These are phyloP conservation scores for Tetracentron sinense DNA, from an alignment of 164 flowering plant genomes.

Conservation along the genomic window DNA sequence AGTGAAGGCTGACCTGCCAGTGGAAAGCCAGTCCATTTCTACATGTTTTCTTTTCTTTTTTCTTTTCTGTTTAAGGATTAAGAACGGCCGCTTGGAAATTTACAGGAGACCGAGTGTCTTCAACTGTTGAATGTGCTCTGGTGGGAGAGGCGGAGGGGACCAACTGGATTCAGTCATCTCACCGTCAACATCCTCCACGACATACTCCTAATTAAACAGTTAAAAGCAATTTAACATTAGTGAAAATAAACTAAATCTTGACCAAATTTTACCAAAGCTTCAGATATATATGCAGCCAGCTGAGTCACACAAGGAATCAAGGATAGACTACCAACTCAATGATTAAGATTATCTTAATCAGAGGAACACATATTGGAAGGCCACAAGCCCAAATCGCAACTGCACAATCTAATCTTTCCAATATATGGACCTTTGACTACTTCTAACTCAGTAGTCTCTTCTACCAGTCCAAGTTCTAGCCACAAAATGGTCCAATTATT, in stretches of 20 bases:
- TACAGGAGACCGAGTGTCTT: constrained; percentile 83
- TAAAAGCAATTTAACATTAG: not conserved
- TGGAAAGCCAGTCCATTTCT: too few species aligned
- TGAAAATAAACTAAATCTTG: not conserved
- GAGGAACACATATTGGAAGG: not conserved
- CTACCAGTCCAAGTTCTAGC: too few species aligned
- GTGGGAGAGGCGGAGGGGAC: constrained; percentile 86
- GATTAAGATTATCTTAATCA: not conserved
- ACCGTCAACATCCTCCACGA: constrained; percentile 98
- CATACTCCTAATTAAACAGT: constrained; percentile 65
- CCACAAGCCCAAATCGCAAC: not conserved
- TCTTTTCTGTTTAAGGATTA: constrained; percentile 1
- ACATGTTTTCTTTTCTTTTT: too few species aligned
- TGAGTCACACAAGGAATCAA: too few species aligned
- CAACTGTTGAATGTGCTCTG: constrained; percentile 91
- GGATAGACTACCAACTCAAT: not conserved
- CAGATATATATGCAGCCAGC: too few species aligned
- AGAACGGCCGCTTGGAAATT: constrained; percentile 9
- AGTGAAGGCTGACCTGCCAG: too few species aligned
- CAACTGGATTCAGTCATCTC: constrained; percentile 78
- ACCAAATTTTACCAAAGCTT: not conserved
- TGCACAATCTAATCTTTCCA: not conserved
- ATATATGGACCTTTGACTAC: too few species aligned
- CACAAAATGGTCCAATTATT: too few species aligned
- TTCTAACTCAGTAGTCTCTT: too few species aligned